phyloP scores from a whole-genome alignment of 2,329 filamentous ascomycete genomes.

The Mycosphaerella sp. region DNA sequence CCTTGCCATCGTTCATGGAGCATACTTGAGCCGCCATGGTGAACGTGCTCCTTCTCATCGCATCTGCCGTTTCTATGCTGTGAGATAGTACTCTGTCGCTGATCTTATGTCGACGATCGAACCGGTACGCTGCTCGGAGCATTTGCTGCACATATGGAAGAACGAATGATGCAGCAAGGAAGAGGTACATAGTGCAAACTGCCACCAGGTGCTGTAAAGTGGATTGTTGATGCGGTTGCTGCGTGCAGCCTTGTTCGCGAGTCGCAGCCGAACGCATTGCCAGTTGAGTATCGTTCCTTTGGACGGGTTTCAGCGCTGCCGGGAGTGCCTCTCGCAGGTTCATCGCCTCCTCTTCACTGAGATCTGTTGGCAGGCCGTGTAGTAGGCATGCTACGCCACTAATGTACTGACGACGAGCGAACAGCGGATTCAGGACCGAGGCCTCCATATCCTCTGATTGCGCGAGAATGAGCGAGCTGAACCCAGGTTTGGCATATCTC shows the following conservation, averaged over 20 bases:
- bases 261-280: conserved; percentile 12
- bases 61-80: conserved; percentile 49
- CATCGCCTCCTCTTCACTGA: conserved; percentile 50
- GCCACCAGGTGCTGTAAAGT: conserved; percentile 23
- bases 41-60: conserved; percentile 48
- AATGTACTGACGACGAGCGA: conserved; percentile 58
- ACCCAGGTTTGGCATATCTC: conserved; percentile 48
- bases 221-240: conserved; percentile 10
- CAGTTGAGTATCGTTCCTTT: conserved; percentile 8
- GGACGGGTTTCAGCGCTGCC: conserved; percentile 1
- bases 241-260: background rate
- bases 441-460: conserved; percentile 39
- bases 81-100: conserved; percentile 51
- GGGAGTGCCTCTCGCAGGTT: conserved; percentile 50
- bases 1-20: conserved; percentile 56
- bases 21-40: conserved; percentile 50
- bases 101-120: conserved; percentile 61
- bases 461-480: conserved; percentile 43
- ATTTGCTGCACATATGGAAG: conserved; percentile 55
- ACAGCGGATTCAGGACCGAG: conserved; percentile 37
- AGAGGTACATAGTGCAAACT: conserved; percentile 29
- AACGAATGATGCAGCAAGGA: conserved; percentile 55
- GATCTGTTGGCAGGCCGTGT: conserved; percentile 53
- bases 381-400: conserved; percentile 59
- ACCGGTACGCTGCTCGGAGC: conserved; percentile 50